A percentile compares a stretch with the other conserved stretches of the same genome.
phyloP scores from a whole-genome alignment of 2,329 filamentous ascomycete species.

The Westerdykella aurantiaca region DNA sequence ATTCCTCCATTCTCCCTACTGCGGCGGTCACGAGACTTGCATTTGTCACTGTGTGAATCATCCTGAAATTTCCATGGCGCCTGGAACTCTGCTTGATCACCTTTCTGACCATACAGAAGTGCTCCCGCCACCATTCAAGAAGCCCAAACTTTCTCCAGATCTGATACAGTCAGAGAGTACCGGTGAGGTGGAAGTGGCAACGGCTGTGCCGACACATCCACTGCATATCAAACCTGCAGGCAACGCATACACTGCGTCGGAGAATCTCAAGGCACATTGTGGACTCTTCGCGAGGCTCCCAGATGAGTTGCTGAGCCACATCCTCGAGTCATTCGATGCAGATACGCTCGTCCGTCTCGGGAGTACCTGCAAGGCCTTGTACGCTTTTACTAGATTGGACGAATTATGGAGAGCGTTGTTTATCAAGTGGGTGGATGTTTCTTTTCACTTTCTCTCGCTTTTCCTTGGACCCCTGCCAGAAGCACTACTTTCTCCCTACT shows the following conservation, averaged over 20 bases:
- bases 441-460: constrained; percentile 3
- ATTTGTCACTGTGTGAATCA: too few species aligned
- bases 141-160: constrained; percentile 24
- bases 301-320: constrained; percentile 70
- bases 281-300: constrained; percentile 65
- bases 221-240: constrained; percentile 80
- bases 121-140: constrained; percentile 28
- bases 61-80: constrained; percentile 21
- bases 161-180: constrained; percentile 16
- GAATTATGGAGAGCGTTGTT: constrained; percentile 87
- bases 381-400: constrained; percentile 76
- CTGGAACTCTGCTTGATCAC: constrained; percentile 25
- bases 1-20: too few species aligned
- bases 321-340: constrained; percentile 71
- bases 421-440: constrained; percentile 62
- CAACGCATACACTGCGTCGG: constrained; percentile 65
- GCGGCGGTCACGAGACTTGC: too few species aligned
- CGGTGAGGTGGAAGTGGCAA: constrained; percentile 37
- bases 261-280: constrained; percentile 60
- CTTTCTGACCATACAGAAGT: constrained; percentile 22
- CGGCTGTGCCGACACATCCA: constrained; percentile 69
- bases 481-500: not conserved
- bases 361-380: constrained; percentile 75
- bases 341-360: constrained; percentile 60
- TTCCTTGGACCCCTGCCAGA: constrained; percentile 3